Evolutionary conservation across 768 basidiomycete species (phyloP).

Genomic region (Butyriboletus loyo): DNA sequence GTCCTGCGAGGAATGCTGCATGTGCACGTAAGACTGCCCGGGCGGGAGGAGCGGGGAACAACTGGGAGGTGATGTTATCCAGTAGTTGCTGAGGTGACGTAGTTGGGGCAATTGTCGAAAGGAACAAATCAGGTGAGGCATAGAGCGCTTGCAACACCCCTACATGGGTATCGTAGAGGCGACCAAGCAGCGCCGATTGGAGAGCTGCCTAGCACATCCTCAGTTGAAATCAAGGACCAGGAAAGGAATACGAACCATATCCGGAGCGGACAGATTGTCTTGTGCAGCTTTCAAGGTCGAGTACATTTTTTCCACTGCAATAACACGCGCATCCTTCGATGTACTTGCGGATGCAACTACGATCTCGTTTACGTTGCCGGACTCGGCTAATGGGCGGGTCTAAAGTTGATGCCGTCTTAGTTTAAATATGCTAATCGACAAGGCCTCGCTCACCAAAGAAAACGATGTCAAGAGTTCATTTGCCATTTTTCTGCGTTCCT

Average conservation of each 20-base stretch:
- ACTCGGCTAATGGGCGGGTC: conserved; percentile 22
- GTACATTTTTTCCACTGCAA: conserved; percentile 59
- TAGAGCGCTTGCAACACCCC: conserved; percentile 71
- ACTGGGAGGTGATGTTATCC: conserved; percentile 23
- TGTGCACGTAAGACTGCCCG: conserved; percentile 54
- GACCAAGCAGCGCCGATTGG: conserved; percentile 61
- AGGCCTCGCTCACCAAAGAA: conserved; percentile 42
- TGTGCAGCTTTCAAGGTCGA: conserved; percentile 30
- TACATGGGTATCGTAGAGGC: conserved; percentile 61
- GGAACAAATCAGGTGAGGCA: conserved; percentile 42
- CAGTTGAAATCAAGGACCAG: background rate
- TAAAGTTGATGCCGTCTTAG: conserved; percentile 7
- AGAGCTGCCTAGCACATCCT: conserved; percentile 46
- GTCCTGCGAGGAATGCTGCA: conserved; percentile 50
- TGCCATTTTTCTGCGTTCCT: conserved; percentile 39
- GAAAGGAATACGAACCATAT: conserved; percentile 28
- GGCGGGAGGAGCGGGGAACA: conserved; percentile 41
- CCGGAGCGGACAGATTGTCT: conserved; percentile 30
- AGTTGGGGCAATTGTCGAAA: conserved; percentile 31
- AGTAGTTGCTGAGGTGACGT: conserved; percentile 23
- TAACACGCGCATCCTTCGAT: conserved; percentile 55
- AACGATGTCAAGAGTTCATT: conserved; percentile 60
- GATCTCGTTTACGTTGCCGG: conserved; percentile 40
- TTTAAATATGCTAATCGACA: background rate
- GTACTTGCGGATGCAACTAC: conserved; percentile 57